Evolutionary conservation across 495 filamentous ascomycete species (phyloP).

Genomic region (Tuber borchii): DNA sequence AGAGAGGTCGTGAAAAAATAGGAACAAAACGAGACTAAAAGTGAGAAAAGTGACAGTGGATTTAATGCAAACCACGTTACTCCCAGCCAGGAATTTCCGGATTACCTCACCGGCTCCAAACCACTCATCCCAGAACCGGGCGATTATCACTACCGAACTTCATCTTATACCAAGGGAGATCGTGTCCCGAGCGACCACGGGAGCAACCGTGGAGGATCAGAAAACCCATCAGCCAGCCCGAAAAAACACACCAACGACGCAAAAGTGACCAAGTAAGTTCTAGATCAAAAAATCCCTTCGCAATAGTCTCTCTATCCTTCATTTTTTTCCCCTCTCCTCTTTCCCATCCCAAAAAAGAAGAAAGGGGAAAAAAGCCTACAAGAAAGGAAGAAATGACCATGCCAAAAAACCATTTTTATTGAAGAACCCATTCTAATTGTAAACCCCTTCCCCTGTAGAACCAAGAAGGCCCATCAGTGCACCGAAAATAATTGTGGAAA

Average conservation of each 20-base stretch:
- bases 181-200: neutral
- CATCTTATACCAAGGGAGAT: neutral
- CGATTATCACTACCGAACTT: neutral
- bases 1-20: neutral
- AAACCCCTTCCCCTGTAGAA: neutral
- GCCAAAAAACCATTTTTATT: neutral
- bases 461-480: neutral
- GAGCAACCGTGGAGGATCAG: neutral
- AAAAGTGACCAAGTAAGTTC: neutral
- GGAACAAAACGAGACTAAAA: neutral
- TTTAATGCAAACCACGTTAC: neutral
- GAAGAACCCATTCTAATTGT: constrained; percentile 1
- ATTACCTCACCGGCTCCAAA: neutral
- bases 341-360: neutral
- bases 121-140: neutral
- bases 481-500: neutral
- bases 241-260: neutral
- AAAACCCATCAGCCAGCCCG: neutral
- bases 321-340: neutral
- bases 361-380: neutral
- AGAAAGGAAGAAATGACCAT: neutral
- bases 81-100: neutral
- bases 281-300: neutral
- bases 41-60: neutral
- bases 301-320: neutral